Evolutionary conservation across 768 basidiomycete species (phyloP), one percentile per base, ranked within the genome.

Genomic region (Boletus rex-veris): DNA sequence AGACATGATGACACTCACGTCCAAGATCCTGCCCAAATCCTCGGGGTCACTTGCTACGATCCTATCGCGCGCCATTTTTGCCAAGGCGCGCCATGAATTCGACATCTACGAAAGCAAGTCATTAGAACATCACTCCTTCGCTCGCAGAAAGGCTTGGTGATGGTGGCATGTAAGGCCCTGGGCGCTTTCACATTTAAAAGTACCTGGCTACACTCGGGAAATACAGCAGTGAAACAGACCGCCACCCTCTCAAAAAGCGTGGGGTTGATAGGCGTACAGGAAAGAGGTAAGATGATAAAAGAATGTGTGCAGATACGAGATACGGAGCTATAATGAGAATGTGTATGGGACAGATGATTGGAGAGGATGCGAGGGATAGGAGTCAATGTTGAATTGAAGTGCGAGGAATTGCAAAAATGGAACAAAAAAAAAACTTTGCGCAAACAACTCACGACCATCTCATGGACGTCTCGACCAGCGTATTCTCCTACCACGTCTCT

Each of bases 71-170:
- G 90, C 89, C 87, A 91, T 90, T 58, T 75, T 79, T n/a, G 90
- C 90, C 50, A 92, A 64, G 1, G 90, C 82, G 49, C 91, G 78
- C 91, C 91, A 93, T 65, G 86, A 90, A 62, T 93, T 92, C 38
- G 87, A 84, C 86, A 90, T 90, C 90, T 92, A 61, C 35, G 57
- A 24, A 48, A 56, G 40, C 28, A 2, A 45, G 5, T 30, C 4
- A 48, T 63, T 14, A 70, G 61, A 63, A 61, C 4, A 39, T 48
- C 53, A 52, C 30, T 12, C 48, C 16, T 7, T 37, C 8, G n/a
- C 30, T 18, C 12, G 18, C 16, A 16, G 24, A 45, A 30, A 18
- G 48, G 26, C 11, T 14, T 6, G 35, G 31, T 33, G 3, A 9
- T 46, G 4, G 36, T 50, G 31, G 24, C 37, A 19, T 2, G 26